These are phyloP conservation scores for Aspergillus sclerotioniger DNA, from an alignment of 495 filamentous ascomycete genomes.

Conservation along the genomic window DNA sequence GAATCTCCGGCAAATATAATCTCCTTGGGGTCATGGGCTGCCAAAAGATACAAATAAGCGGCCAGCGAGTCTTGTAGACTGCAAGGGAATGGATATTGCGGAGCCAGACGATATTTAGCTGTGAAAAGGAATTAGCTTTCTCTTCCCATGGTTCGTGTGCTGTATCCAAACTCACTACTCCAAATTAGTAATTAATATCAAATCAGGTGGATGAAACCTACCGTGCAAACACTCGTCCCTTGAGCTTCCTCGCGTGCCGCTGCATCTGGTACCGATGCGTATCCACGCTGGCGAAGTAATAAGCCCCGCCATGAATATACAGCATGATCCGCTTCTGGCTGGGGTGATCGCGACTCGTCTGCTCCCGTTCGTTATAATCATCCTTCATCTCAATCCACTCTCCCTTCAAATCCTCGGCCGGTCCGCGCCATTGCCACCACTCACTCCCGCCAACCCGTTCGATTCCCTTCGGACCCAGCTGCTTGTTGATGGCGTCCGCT, in stretches of 20 bases:
- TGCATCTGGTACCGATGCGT: constrained; percentile 97
- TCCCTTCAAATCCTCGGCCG: constrained; percentile 61
- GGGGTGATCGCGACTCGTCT: constrained; percentile 23
- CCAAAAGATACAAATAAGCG: constrained; percentile 78
- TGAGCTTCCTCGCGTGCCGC: constrained; percentile 88
- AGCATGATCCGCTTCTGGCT: constrained; percentile 77
- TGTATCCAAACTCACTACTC: constrained; percentile 32
- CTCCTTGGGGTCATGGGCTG: constrained; percentile 67
- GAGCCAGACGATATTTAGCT: constrained; percentile 81
- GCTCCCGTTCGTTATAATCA: constrained; percentile 71
- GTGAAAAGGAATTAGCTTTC: constrained; percentile 11
- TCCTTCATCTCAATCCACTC: constrained; percentile 96
- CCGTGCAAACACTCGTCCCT: constrained; percentile 82
- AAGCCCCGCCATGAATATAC: constrained; percentile 85
- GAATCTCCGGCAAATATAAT: constrained; percentile 88
- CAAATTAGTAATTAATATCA: constrained; percentile 20
- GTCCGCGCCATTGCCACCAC: constrained; percentile 93
- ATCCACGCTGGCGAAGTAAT: constrained; percentile 88
- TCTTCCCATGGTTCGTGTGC: too few relatives aligned
- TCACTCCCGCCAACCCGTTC: constrained; percentile 71
- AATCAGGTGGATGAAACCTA: constrained; percentile 16
- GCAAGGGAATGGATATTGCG: constrained; percentile 94
- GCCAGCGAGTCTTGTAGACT: constrained; percentile 85
- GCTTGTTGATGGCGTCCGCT: constrained; percentile 58
- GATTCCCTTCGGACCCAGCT: constrained; percentile 75